Evolutionary conservation across 306 rosid genomes (phyloP).

Genomic region (Dalbergia cochinchinensis): DNA sequence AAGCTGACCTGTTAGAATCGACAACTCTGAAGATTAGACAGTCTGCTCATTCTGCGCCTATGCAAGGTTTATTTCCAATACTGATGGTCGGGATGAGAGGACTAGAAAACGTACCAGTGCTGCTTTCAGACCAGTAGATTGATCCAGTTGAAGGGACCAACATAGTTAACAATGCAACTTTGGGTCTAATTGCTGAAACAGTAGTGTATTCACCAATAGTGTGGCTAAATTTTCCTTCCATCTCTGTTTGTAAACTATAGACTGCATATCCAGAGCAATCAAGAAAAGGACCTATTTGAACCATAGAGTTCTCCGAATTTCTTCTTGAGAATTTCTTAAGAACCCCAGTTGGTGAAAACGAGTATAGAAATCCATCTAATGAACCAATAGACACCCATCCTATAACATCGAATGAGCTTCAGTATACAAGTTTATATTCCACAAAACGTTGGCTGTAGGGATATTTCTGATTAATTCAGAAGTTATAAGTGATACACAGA

Average conservation of each 20-base stretch:
- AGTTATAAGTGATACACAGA: background rate
- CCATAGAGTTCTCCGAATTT: slow-evolving; percentile 49
- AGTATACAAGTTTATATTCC: slow-evolving; percentile 21
- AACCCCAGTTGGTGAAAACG: slow-evolving; percentile 75
- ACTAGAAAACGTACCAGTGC: slow-evolving; percentile 57
- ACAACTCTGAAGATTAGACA: slow-evolving; percentile 31
- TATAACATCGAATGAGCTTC: slow-evolving; percentile 35
- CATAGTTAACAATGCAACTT: slow-evolving; percentile 60
- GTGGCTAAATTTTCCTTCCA: slow-evolving; percentile 74
- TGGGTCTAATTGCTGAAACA: slow-evolving; percentile 70
- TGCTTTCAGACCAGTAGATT: slow-evolving; percentile 72
- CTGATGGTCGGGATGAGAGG: background rate
- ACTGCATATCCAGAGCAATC: slow-evolving; percentile 83
- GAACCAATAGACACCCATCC: slow-evolving; percentile 90
- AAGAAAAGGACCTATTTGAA: slow-evolving; percentile 72
- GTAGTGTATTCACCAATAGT: slow-evolving; percentile 54
- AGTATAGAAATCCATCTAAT: slow-evolving; percentile 75
- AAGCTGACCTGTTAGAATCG: slow-evolving; percentile 58
- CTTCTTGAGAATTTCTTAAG: slow-evolving; percentile 74
- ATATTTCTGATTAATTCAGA: slow-evolving; percentile 10
- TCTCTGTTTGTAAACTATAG: slow-evolving; percentile 69
- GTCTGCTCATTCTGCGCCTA: background rate
- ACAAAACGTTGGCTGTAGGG: background rate
- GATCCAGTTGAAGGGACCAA: slow-evolving; percentile 79
- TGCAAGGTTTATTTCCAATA: slow-evolving; percentile 2